Conservation (phyloP, 2,329 filamentous ascomycete species). For the Magnaporthales sp. region DNA sequence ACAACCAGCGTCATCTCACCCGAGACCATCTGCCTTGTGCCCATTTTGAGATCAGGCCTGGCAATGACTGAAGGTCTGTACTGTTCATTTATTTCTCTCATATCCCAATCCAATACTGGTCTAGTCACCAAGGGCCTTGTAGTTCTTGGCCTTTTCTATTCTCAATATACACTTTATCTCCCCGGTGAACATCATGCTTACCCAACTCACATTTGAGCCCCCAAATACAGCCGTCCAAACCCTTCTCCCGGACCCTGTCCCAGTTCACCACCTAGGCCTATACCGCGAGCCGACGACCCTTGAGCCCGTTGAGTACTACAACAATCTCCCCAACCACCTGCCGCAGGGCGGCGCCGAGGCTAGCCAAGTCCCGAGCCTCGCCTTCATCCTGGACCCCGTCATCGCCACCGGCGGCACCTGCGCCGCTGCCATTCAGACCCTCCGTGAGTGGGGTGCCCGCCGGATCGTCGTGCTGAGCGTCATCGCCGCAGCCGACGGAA, state of each 20-base stretch:
- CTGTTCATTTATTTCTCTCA: neutral
- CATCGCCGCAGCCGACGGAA: conserved; percentile 63
- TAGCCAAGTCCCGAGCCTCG: conserved; percentile 42
- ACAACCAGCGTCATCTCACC: conserved; percentile 55
- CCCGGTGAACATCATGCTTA: conserved; percentile 9
- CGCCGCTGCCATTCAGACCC: conserved; percentile 78
- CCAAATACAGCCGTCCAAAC: conserved; percentile 61
- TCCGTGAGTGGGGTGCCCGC: conserved; percentile 87
- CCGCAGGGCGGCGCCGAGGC: conserved; percentile 24
- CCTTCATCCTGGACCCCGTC: conserved; percentile 82
- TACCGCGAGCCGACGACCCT: conserved; percentile 85
- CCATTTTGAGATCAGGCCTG: conserved; percentile 85
- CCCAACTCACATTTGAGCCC: conserved; percentile 3
- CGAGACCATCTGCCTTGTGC: conserved; percentile 67
- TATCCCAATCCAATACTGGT: neutral
- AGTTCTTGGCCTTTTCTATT: neutral
- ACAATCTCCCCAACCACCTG: conserved; percentile 78
- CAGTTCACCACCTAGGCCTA: conserved; percentile 88
- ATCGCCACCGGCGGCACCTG: conserved; percentile 91
- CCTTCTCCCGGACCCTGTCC: conserved; percentile 70
- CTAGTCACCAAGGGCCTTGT: neutral
- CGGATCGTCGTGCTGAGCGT: conserved; percentile 69
- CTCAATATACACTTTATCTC: neutral
- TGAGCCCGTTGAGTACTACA: conserved; percentile 93
- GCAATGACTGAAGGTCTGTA: conserved; percentile 75